Evolutionary conservation across 164 flowering plant species (phyloP), one percentile per base, ranked within the genome.

Genomic region (Akebia trifoliata): DNA sequence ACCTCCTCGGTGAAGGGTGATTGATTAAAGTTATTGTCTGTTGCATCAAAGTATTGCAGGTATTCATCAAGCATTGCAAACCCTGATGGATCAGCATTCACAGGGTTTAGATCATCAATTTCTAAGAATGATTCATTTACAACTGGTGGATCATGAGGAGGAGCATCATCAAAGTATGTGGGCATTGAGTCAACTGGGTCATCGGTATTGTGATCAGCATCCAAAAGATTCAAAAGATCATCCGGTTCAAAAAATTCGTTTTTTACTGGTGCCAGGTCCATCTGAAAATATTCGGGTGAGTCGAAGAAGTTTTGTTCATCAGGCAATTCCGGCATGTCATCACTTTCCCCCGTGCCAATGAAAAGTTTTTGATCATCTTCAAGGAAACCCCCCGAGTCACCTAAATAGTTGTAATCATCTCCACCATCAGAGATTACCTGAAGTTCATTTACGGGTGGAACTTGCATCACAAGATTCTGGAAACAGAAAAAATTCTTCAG

Each of bases 51-150:
- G 76, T 54, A 81, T 6, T 46, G 50, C 10, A 80, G 79, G 59
- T 69, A 76, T 38, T 82, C 81, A 28, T 78, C 79, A 31, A 78
- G 62, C 71, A 66, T 57, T 49, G 73, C 81, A 66, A 76, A 68
- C 39, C 54, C 71, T n/a, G 54, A 37, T 14, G 67, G 35, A 57
- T 74, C 77, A 6, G 51, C 58, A 30, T 66, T 74, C 18, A 39
- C 32, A 20, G 60, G 66, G 20, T 71, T 61, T 18, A 53, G 76
- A 68, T 85, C 86, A 68, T 74, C 54, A 17, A 78, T 50, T 54
- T 79, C 83, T 17, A 79, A 61, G 66, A n/a, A n/a, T 8, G 68
- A 62, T 24, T 69, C 82, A 55, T 77, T 80, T 17, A 24, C 59
- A 39, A 56, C 34, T 25, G 57, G 56, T 34, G 44, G 54, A 65